Percentiles rank a stretch among this genome's conserved stretches.
phyloP scores from a whole-genome alignment of 2,329 filamentous ascomycete genomes.

The Didymella glomerata region DNA sequence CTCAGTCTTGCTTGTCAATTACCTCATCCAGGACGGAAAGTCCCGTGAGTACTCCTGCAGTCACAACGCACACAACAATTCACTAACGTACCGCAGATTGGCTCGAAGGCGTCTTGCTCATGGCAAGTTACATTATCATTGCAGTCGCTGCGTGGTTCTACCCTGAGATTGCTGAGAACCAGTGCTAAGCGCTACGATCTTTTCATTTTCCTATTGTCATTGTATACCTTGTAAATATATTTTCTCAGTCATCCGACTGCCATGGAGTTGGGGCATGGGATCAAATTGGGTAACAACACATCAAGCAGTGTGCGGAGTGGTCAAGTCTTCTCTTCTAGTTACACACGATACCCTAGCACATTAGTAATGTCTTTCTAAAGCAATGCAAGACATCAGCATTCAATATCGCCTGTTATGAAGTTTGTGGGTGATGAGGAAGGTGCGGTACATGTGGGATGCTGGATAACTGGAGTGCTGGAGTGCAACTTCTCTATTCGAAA shows the following conservation, averaged over 20 bases:
- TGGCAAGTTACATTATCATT: conserved; percentile 69
- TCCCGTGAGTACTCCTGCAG: conserved; percentile 49
- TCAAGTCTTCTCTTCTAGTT: too few species aligned
- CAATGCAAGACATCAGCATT: background rate
- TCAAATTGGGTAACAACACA: too few species aligned
- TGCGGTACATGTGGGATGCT: too few species aligned
- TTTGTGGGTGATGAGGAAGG: background rate
- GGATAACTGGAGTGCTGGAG: background rate
- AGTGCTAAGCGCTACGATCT: conserved; percentile 5
- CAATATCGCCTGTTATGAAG: too few species aligned
- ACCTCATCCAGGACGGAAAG: conserved; percentile 68
- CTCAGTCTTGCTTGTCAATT: conserved; percentile 65
- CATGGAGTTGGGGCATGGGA: background rate
- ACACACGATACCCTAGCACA: conserved; percentile 7
- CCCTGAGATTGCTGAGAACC: conserved; percentile 34
- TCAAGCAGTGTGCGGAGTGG: too few species aligned
- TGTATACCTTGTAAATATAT: background rate
- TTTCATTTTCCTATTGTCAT: background rate
- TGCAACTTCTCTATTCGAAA: background rate
- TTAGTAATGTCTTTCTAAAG: conserved; percentile 9
- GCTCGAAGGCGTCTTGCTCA: conserved; percentile 69
- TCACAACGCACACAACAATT: background rate
- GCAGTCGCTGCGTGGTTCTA: conserved; percentile 66
- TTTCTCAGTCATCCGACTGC: background rate
- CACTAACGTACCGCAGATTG: conserved; percentile 53